These are phyloP conservation scores for Mrakia frigida DNA, from an alignment of 768 basidiomycete genomes.

Conservation along the genomic window DNA sequence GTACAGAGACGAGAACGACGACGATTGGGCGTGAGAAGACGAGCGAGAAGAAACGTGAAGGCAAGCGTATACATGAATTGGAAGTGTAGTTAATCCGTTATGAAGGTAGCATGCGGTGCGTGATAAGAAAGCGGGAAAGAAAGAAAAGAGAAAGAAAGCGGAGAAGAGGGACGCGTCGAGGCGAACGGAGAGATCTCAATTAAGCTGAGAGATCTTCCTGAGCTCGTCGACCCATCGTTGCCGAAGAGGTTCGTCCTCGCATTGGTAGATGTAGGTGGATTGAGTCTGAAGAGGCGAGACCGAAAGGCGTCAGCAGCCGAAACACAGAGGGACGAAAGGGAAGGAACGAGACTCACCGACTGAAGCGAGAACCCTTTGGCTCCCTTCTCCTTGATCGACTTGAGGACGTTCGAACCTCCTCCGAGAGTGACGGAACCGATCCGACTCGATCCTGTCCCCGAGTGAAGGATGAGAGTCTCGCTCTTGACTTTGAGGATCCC, in stretches of 20 bases:
- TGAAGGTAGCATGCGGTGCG: constrained; percentile 42
- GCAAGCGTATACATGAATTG: neutral
- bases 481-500: constrained; percentile 30
- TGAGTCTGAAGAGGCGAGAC: neutral
- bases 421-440: neutral
- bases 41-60: no score
- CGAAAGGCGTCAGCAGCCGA: neutral
- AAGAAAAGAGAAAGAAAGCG: constrained; percentile 42
- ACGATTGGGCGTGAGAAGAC: no score
- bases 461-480: constrained; percentile 23
- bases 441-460: constrained; percentile 17
- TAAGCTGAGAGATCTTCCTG: neutral
- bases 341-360: constrained; percentile 4
- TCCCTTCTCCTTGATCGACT: constrained; percentile 31
- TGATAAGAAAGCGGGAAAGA: constrained; percentile 55
- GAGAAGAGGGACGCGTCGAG: constrained; percentile 21
- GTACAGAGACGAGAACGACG: neutral
- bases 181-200: neutral
- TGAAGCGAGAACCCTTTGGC: constrained; percentile 23
- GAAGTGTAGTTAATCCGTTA: neutral
- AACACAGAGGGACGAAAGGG: neutral
- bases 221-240: constrained; percentile 26
- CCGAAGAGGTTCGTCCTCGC: constrained; percentile 23
- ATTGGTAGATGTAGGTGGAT: constrained; percentile 22
- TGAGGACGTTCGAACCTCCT: constrained; percentile 26